Conservation (phyloP, 2,329 filamentous ascomycete genomes). For the Pseudocercospora crystallina region DNA sequence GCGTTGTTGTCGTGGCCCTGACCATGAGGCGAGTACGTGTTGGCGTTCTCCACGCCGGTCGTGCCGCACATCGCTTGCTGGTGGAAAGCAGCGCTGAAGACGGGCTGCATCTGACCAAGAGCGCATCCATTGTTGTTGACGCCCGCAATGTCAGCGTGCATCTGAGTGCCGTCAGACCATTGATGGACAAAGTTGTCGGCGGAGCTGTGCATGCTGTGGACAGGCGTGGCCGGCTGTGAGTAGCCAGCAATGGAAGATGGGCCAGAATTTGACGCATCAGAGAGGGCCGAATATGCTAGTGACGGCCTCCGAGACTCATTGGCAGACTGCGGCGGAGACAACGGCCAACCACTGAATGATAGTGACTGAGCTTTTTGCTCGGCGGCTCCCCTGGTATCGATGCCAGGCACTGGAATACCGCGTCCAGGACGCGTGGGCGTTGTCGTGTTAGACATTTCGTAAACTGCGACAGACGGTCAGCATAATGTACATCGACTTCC, state of each 20-base stretch:
- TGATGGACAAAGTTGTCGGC: constrained; percentile 11
- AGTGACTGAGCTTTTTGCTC: constrained; percentile 17
- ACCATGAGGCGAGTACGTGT: not conserved
- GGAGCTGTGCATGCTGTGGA: constrained; percentile 16
- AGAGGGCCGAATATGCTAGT: constrained; percentile 23
- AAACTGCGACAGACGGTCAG: constrained; percentile 16
- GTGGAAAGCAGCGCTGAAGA: constrained; percentile 11
- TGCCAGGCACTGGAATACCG: constrained; percentile 25
- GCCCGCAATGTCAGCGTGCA: constrained; percentile 7
- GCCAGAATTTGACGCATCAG: constrained; percentile 24
- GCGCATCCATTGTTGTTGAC: constrained; percentile 12
- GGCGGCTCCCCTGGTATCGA: constrained; percentile 26
- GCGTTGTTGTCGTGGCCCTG: not conserved
- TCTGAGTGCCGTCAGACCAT: constrained; percentile 20
- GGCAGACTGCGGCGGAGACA: constrained; percentile 31
- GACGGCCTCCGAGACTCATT: constrained; percentile 31
- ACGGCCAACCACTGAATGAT: constrained; percentile 21
- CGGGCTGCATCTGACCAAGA: constrained; percentile 7
- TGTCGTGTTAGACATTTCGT: constrained; percentile 29
- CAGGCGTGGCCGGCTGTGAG: constrained; percentile 28
- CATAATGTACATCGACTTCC: not conserved
- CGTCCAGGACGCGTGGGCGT: constrained; percentile 26
- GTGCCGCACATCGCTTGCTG: constrained; percentile 1
- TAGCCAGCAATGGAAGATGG: constrained; percentile 22
- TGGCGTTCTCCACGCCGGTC: not conserved